Evolutionary conservation across 1,284 basidiomycete genomes (phyloP), one percentile per base, ranked within the genome.

Genomic region (Cryptococcus hybrid): DNA sequence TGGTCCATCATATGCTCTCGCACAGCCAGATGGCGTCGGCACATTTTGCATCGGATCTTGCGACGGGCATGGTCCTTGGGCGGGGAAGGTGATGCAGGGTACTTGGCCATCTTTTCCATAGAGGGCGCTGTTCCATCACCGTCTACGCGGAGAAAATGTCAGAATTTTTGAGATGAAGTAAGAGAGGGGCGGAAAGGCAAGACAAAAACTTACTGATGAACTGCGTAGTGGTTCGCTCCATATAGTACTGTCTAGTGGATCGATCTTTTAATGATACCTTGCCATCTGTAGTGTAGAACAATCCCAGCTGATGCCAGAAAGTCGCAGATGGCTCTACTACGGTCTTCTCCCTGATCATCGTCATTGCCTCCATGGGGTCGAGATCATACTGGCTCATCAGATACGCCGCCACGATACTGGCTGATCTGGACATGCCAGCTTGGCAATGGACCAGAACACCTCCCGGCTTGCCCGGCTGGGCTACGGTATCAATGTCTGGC

Each of bases 1-100:
- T 94, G 92, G 70, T 92, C 89, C 58, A 93, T 84, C 88, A 95
- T 92, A 73, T 94, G 89, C 70, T 94, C 92, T 30, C 90, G 83
- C 0, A 89, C 84, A 0, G 92, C 92, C 11, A 95, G 82, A 68
- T 92, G 90, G 56, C 88, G 86, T 60, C 90, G 82, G 80, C 92
- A 95, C 86, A 89, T 92, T 75, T 89, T 93, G 79, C 92, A 96
- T 61, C 92, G 81, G 62, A 96, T 90, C 53, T 79, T 77, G 35
- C 78, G 69, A 3, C 74, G 64, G 0, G 72, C 73, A 11, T 67
- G 63, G 37, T 73, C 76, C 11, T 56, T 53, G 2, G 88, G 86
- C 0, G 85, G 83, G 2, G 83, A 80, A 1, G 88, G 86, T 0
- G 86, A 85, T 7, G 81, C 81, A 15, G 88, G 88, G 70, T 83